A percentile compares a stretch with the other conserved stretches of the same genome.
These are phyloP conservation scores for Lactarius tabidus DNA, from an alignment of 768 basidiomycete genomes.

Conservation along the genomic window DNA sequence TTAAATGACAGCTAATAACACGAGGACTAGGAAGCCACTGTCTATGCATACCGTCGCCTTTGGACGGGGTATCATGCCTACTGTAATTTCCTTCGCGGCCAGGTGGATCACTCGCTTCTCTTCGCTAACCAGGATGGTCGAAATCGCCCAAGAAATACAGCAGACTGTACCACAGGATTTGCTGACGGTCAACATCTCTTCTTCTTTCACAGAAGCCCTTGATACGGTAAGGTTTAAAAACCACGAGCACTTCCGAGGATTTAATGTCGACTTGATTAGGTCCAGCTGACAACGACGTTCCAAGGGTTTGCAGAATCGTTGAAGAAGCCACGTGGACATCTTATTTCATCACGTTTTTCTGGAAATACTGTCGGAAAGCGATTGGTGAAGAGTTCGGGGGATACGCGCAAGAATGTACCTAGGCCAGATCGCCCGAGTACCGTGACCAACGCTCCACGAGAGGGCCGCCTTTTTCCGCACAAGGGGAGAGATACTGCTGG, in stretches of 20 bases:
- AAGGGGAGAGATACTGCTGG: too few relatives aligned
- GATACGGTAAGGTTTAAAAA: conserved; percentile 40
- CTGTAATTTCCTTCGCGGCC: not conserved
- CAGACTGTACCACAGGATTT: conserved; percentile 41
- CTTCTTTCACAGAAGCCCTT: conserved; percentile 47
- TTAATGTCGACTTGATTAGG: conserved; percentile 31
- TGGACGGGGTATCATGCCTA: conserved; percentile 33
- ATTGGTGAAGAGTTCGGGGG: too few relatives aligned
- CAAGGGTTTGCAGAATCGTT: conserved; percentile 53
- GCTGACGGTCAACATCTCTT: conserved; percentile 33
- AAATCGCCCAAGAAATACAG: conserved; percentile 46
- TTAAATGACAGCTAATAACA: not conserved
- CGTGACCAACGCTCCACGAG: too few relatives aligned
- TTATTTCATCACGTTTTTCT: conserved; percentile 30
- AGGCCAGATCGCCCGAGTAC: too few relatives aligned
- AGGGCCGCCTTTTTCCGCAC: too few relatives aligned
- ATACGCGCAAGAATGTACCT: too few relatives aligned
- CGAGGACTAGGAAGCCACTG: conserved; percentile 42
- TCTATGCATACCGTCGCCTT: conserved; percentile 57
- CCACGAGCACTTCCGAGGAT: not conserved
- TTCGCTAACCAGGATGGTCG: conserved; percentile 45
- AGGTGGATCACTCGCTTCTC: conserved; percentile 12
- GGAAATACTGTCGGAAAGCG: not conserved
- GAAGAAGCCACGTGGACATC: conserved; percentile 47
- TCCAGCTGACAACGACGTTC: conserved; percentile 53